phyloP scores from a whole-genome alignment of 2,329 filamentous ascomycete species.

The Colletotrichum cordylinicola region DNA sequence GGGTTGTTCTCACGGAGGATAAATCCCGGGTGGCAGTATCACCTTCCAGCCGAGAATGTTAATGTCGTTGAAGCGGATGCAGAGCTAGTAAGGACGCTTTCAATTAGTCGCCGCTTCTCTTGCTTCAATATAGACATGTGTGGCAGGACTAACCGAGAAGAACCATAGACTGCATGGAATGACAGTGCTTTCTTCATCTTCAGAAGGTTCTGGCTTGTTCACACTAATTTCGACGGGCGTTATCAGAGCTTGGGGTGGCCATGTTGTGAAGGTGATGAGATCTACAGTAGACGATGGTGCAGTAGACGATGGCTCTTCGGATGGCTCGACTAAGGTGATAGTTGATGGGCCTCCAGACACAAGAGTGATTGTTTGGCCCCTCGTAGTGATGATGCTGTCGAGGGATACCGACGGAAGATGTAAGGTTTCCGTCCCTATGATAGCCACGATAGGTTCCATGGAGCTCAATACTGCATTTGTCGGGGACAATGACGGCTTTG shows the following conservation, averaged over 20 bases:
- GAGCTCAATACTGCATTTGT: neutral
- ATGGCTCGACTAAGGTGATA: neutral
- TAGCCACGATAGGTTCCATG: neutral
- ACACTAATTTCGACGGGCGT: neutral
- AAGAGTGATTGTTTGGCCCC: neutral
- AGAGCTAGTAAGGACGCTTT: neutral
- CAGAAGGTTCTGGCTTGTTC: neutral
- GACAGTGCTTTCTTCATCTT: neutral
- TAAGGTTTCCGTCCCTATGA: neutral
- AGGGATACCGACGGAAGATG: fast-evolving
- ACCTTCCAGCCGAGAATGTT: neutral
- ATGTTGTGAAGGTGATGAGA: neutral
- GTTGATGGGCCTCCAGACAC: neutral
- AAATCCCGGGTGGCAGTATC: neutral
- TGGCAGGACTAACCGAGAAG: neutral
- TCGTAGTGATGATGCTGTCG: neutral
- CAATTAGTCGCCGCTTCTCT: neutral
- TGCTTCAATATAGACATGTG: neutral
- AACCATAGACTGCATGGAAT: neutral
- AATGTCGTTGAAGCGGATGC: neutral
- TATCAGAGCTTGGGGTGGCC: neutral
- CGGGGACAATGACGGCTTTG: fast-evolving
- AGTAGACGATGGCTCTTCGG: neutral
- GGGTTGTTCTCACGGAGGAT: neutral
- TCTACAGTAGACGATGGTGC: neutral